These are phyloP conservation scores for Pleurotus platypus DNA, from an alignment of 768 basidiomycete genomes.

Conservation along the genomic window DNA sequence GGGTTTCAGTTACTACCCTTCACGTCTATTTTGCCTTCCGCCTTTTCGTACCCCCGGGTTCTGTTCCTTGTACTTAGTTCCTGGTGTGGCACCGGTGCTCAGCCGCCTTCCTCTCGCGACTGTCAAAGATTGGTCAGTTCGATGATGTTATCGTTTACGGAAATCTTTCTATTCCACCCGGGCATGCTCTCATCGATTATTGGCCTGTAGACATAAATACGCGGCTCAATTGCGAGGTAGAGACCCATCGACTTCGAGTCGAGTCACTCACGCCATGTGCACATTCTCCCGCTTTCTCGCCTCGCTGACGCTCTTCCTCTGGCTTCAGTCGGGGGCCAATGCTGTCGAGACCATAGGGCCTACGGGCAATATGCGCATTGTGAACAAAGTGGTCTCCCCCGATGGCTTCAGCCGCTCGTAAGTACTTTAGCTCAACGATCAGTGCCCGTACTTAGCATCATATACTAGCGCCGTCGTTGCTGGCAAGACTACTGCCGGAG, in stretches of 20 bases:
- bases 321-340: background rate
- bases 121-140: too few relatives aligned
- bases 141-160: too few relatives aligned
- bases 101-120: too few relatives aligned
- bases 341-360: background rate
- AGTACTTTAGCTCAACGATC: background rate
- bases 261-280: background rate
- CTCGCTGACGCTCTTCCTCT: background rate
- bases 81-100: too few relatives aligned
- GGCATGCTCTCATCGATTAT: too few relatives aligned
- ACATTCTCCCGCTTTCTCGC: background rate
- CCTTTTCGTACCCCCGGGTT: too few relatives aligned
- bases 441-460: background rate
- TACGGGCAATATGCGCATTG: background rate
- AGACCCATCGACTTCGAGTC: background rate
- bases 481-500: conserved; percentile 15
- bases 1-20: too few relatives aligned
- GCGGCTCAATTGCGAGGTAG: too few relatives aligned
- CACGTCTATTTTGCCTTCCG: too few relatives aligned
- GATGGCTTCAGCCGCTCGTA: conserved; percentile 12
- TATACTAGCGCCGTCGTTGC: background rate
- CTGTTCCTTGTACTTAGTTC: too few relatives aligned
- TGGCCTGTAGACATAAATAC: too few relatives aligned
- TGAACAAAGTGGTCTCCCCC: conserved; percentile 4
- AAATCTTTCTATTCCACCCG: too few relatives aligned